Conservation (phyloP, 257 asterid species). For the Cruciata laevipes region DNA sequence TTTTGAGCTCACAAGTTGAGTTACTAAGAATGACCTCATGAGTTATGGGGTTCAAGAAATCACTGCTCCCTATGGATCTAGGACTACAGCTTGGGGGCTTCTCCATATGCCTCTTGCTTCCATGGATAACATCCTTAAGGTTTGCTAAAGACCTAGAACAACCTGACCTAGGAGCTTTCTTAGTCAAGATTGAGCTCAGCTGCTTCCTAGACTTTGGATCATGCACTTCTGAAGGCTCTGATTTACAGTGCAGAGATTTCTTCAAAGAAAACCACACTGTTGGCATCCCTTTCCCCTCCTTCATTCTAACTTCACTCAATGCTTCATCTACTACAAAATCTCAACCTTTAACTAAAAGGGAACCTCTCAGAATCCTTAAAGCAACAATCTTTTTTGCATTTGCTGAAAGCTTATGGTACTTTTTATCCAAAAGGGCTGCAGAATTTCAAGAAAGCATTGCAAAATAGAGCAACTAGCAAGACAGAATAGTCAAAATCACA, state of each 20-base stretch:
- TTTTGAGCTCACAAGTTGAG: conserved; percentile 70
- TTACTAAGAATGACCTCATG: conserved; percentile 64
- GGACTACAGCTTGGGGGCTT: conserved; percentile 77
- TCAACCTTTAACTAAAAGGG: background rate
- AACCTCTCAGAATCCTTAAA: conserved; percentile 1
- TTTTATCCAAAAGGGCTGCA: background rate
- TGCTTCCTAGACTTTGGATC: conserved; percentile 42
- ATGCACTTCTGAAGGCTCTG: conserved; percentile 45
- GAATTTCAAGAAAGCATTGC: background rate
- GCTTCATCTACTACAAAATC: conserved; percentile 6
- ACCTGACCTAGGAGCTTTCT: conserved; percentile 58
- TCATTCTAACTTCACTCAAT: conserved; percentile 20
- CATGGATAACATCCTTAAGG: conserved; percentile 78
- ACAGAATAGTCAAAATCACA: conserved; percentile 5
- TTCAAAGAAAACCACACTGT: conserved; percentile 72
- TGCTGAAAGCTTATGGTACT: conserved; percentile 9
- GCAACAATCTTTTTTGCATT: conserved; percentile 4
- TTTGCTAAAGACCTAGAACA: conserved; percentile 90
- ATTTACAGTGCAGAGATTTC: conserved; percentile 64
- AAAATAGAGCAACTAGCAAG: background rate
- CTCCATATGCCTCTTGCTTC: conserved; percentile 77
- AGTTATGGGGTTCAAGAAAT: conserved; percentile 67
- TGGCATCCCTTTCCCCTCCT: conserved; percentile 54
- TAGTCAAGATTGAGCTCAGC: conserved; percentile 41
- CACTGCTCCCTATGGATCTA: conserved; percentile 90